Evolutionary conservation across 208 protist species (phyloP).

Genomic region (Trypanosoma mega): DNA sequence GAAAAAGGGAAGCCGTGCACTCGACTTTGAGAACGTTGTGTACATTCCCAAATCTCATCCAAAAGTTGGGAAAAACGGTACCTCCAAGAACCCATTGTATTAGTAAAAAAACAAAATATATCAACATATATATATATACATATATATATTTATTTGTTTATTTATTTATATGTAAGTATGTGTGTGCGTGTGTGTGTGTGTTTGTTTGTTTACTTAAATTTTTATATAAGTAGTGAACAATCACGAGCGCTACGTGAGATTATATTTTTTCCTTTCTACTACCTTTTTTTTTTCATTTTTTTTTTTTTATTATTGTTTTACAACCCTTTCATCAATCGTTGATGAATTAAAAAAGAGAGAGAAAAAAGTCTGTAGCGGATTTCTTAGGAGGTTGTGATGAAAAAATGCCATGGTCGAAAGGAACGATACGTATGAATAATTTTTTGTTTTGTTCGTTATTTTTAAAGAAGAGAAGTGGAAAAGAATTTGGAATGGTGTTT

Average conservation of each 20-base stretch:
- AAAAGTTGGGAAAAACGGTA: not conserved
- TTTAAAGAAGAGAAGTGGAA: too few species aligned
- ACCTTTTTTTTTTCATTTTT: slow-evolving; percentile 7
- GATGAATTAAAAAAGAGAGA: too few species aligned
- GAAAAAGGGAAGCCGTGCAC: not conserved
- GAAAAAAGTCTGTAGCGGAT: too few species aligned
- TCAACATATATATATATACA: not conserved
- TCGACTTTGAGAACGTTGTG: slow-evolving; percentile 16
- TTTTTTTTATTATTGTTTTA: not conserved
- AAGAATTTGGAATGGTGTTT: too few species aligned
- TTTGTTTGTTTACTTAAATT: not conserved
- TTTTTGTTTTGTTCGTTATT: too few species aligned
- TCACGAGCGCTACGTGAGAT: not conserved
- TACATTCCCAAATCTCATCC: slow-evolving; percentile 2
- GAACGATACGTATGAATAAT: too few species aligned
- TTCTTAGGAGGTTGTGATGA: too few species aligned
- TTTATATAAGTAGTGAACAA: not conserved
- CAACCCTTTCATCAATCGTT: slow-evolving; percentile 5
- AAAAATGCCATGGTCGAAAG: too few species aligned
- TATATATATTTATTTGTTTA: slow-evolving; percentile 13
- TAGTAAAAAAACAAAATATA: not conserved
- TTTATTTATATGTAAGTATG: slow-evolving; percentile 10
- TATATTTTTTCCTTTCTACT: not conserved
- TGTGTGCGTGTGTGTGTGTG: not conserved
- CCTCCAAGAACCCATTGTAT: not conserved